Conservation (phyloP, 2,329 filamentous ascomycete species). For the Colletotrichum sp. region DNA sequence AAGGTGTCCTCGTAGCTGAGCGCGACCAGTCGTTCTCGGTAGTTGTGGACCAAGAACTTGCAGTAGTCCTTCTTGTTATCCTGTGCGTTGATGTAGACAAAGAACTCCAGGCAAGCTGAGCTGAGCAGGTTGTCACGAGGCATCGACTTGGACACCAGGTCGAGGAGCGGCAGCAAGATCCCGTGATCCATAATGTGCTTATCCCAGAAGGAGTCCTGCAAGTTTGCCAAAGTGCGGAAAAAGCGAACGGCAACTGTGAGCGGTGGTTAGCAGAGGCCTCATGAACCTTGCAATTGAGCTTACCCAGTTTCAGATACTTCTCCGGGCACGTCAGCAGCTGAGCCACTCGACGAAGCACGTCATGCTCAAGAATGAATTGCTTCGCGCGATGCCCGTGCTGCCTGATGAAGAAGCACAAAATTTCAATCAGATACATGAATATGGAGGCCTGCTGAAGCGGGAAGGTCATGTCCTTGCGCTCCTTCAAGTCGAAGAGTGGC, state of each 20-base stretch:
- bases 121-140: conserved; percentile 92
- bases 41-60: conserved; percentile 82
- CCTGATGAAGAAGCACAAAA: conserved; percentile 91
- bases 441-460: conserved; percentile 86
- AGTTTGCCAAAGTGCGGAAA: conserved; percentile 82
- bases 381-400: conserved; percentile 88
- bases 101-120: conserved; percentile 92
- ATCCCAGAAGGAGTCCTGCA: conserved; percentile 92
- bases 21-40: conserved; percentile 75
- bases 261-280: not conserved
- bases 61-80: conserved; percentile 83
- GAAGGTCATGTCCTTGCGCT: conserved; percentile 71
- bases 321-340: conserved; percentile 84
- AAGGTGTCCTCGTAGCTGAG: conserved; percentile 90
- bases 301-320: conserved; percentile 91
- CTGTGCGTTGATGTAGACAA: conserved; percentile 80
- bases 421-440: conserved; percentile 89
- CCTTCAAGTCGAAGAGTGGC: conserved; percentile 82
- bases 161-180: conserved; percentile 82
- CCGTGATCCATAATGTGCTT: conserved; percentile 82
- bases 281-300: conserved; percentile 34
- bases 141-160: conserved; percentile 84
- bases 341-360: conserved; percentile 77
- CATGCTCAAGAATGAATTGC: conserved; percentile 83
- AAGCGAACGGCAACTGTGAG: conserved; percentile 83